Evolutionary conservation across 768 basidiomycete genomes (phyloP), one percentile per base, ranked within the genome.

Genomic region (Suillus weaverae): DNA sequence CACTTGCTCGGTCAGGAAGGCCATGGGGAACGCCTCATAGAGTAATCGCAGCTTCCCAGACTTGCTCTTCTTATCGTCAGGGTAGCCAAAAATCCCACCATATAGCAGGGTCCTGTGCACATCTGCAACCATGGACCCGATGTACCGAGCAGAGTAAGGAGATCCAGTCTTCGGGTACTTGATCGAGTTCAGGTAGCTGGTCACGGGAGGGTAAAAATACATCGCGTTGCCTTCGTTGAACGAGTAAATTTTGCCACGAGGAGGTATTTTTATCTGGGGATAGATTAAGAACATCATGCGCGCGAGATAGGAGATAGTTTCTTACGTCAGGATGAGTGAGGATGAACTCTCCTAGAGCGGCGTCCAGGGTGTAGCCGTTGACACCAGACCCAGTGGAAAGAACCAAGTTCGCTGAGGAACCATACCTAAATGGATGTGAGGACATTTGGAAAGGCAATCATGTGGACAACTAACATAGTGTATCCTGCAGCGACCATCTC

Each of bases 41-140:
- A 99, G 81, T 74, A 99, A 79, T 72, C 97, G 85, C 70, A 99
- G 83, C 80, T 99, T 99, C 55, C 97, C 97, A 63, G 79, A 89
- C 84, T 97, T 97, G 79, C 87, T 92, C 86, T 99, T 99, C 86
- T 94, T 97, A 80, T 99, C 97, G 72, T 89, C 89, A 9, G 97
- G 97, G 77, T 99, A 99, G 10, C 95, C 97, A 71, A 99, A 99
- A 72, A 99, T 99, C 50, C 97, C 97, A 30, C 97, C 97, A 73
- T 99, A 99, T 4, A 99, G 83, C 38, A 99, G 80, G 7, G 97
- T 99, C 70, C 97, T 85, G 79, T 97, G 95, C 32, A 98, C 97
- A 78, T 99, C 97, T 60, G 97, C 96, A 41, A 99, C 97, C 97
- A 99, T 99, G 66, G 94, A 96, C 33, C 97, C 97, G 74, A 99